phyloP scores from a whole-genome alignment of 306 rosid genomes.

The Malus sieversii region DNA sequence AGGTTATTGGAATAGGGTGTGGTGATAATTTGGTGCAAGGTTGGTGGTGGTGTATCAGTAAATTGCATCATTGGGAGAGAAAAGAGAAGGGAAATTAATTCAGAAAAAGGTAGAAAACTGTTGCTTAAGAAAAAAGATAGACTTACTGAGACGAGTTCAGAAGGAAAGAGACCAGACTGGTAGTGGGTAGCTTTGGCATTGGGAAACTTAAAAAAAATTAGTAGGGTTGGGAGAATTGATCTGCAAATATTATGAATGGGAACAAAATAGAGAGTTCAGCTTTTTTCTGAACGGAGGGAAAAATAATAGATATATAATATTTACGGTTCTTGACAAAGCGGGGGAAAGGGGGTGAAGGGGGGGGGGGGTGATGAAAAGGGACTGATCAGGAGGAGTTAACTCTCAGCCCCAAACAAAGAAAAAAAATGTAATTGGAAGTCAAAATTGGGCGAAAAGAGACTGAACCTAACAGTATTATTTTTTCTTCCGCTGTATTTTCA shows the following conservation, averaged over 20 bases:
- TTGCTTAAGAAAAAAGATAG: neutral
- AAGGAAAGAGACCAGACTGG: constrained; percentile 64
- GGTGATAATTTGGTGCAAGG: constrained; percentile 39
- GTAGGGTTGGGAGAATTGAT: neutral
- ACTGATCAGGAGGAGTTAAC: constrained; percentile 21
- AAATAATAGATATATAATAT: too few relatives aligned
- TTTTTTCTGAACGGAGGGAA: neutral
- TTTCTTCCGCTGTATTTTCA: neutral
- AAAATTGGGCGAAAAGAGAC: constrained; percentile 17
- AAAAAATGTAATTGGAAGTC: constrained; percentile 5
- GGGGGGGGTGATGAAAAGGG: neutral
- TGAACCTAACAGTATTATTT: neutral
- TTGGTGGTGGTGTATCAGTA: constrained; percentile 28
- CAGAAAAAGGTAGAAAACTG: neutral
- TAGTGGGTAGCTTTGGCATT: constrained; percentile 25
- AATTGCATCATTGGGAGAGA: constrained; percentile 57
- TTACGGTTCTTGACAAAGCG: too few relatives aligned
- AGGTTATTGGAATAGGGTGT: constrained; percentile 25
- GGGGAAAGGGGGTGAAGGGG: too few relatives aligned
- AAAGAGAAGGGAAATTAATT: neutral
- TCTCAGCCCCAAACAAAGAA: constrained; percentile 14
- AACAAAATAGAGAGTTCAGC: neutral
- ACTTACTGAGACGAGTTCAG: constrained; percentile 9
- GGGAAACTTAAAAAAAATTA: constrained; percentile 23
- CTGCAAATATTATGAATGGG: neutral